Evolutionary conservation across 768 basidiomycete species (phyloP).

Genomic region (Collybiopsis luxurians): DNA sequence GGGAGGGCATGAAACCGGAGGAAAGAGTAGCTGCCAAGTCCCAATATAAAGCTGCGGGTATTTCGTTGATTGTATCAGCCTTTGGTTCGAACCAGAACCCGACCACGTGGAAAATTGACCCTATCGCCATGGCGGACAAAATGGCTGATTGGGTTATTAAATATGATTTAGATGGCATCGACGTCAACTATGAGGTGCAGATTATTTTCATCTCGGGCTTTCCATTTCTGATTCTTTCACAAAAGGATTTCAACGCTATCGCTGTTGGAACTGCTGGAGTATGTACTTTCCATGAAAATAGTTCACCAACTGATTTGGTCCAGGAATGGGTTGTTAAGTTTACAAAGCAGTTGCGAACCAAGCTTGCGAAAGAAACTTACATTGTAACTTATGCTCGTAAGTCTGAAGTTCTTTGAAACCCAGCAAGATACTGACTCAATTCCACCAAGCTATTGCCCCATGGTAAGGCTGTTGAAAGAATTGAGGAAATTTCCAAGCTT

Average conservation of each 20-base stretch:
- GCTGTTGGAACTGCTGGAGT: slow-evolving; percentile 30
- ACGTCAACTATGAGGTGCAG: slow-evolving; percentile 66
- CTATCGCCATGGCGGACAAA: slow-evolving; percentile 55
- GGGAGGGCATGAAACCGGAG: too few relatives aligned
- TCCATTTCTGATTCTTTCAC: background rate
- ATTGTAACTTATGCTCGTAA: slow-evolving; percentile 56
- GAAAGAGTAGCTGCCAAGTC: too few relatives aligned
- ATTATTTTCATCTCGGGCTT: background rate
- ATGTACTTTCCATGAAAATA: background rate
- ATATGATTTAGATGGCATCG: slow-evolving; percentile 64
- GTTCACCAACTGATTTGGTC: background rate
- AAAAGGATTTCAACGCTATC: slow-evolving; percentile 63
- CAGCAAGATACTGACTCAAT: background rate
- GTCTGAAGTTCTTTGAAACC: slow-evolving; percentile 15
- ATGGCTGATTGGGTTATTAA: slow-evolving; percentile 64
- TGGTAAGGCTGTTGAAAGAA: slow-evolving; percentile 24
- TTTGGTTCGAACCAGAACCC: slow-evolving; percentile 30
- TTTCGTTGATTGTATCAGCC: background rate
- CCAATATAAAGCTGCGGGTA: background rate
- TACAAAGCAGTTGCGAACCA: slow-evolving; percentile 45
- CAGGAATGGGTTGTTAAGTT: slow-evolving; percentile 50
- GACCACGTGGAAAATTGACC: slow-evolving; percentile 49
- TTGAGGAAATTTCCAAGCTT: background rate
- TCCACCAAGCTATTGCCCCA: slow-evolving; percentile 44
- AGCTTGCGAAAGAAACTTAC: slow-evolving; percentile 46